A percentile compares a stretch with the other conserved stretches of the same genome.
Evolutionary conservation across 140 eudicot genomes (phyloP).

Genomic region (Ambrosia hybrid): DNA sequence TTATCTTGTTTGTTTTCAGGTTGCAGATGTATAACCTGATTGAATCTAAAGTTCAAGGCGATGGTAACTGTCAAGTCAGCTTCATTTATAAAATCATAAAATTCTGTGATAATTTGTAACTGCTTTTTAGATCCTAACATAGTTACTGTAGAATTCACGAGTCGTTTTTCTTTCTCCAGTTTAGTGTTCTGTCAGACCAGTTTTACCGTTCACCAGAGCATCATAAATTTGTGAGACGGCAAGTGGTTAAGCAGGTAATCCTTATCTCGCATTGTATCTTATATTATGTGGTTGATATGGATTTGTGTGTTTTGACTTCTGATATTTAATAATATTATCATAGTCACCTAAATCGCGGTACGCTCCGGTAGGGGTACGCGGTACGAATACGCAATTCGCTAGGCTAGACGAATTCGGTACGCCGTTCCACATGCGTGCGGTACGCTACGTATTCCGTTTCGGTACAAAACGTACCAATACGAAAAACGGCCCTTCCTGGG

Average conservation of each 20-base stretch:
- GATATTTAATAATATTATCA: slow-evolving; percentile 16
- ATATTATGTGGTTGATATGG: neutral
- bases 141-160: neutral
- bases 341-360: no score
- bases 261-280: neutral
- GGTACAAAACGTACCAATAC: no score
- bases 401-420: no score
- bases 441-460: no score
- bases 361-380: no score
- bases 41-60: slow-evolving; percentile 93
- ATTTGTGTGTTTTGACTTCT: slow-evolving; percentile 2
- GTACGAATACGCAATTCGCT: no score
- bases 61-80: slow-evolving; percentile 90
- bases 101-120: neutral
- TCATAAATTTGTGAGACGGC: slow-evolving; percentile 81
- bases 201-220: slow-evolving; percentile 78
- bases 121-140: neutral
- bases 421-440: no score
- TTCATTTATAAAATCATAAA: slow-evolving; percentile 1
- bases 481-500: no score
- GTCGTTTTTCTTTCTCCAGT: slow-evolving; percentile 41
- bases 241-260: slow-evolving; percentile 68
- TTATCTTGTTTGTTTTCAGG: slow-evolving; percentile 42
- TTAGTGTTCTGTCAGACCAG: slow-evolving; percentile 83
- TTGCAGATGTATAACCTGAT: slow-evolving; percentile 75